Base-by-base conservation (phyloP, 2,329 filamentous ascomycete species). In the Pseudopyricularia cyperi region DNA sequence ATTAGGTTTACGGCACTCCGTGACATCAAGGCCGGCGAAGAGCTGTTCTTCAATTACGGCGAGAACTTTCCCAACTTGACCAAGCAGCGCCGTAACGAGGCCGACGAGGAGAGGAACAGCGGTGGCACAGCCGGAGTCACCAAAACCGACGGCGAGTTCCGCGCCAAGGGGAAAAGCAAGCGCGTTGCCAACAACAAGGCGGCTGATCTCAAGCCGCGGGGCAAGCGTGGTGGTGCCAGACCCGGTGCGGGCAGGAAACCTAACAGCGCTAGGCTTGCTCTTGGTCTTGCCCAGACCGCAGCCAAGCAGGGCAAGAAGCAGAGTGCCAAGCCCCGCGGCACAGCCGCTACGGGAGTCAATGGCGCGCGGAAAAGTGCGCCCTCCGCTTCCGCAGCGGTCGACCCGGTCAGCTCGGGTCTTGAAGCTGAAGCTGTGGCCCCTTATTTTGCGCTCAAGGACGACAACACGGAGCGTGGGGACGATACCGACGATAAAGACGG, bases 1-100 rank as follows among this genome's bases (percentile, higher is more conserved):
- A 88, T 93, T 62, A 85, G 82, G 46, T 85, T 93, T 59, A 81
- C 77, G 47, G 85, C 87, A 0, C 71, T 75, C 52, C 72, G 78
- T 2, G 75, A 84, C 39, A 85, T 93, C 60, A 72, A 75, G 54
- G 72, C 77, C 3, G 87, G 87, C 24, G 83, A 89, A 55, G 87
- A 93, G 65, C 68, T 94, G 1, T 85, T 89, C 62, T 94, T 91
- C 65, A 79, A 91, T 61, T 93, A 94, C 59, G 85, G 85, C 42
- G 76, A 82, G 60, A 78, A 82, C 55, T 83, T 84, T 59, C 77
- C 79, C 12, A 81, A 82, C 54, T 63, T 83, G 53, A 80, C 71
- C 33, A 73, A 76, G 63, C 75, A 74, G 54, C 62, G 74, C 24
- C 64, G 74, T 28, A 68, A 74, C 56, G 67, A 70, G 57, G 68